Conservation (phyloP, 2,329 filamentous ascomycete genomes). For the Neopestalotiopsis sp. region DNA sequence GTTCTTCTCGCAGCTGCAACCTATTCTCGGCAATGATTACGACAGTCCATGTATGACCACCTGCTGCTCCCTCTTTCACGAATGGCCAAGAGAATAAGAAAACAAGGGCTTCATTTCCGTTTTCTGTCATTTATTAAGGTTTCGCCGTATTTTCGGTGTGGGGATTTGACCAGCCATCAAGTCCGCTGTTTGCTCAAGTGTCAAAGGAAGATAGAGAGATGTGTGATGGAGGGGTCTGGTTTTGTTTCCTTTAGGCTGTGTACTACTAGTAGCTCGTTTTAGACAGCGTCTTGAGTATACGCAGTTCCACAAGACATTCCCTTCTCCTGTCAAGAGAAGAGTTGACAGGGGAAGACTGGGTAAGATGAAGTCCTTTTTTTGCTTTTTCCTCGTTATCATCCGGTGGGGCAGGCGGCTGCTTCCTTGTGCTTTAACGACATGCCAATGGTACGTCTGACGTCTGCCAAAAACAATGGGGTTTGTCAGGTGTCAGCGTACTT, state of each 20-base stretch:
- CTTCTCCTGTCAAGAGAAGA: neutral
- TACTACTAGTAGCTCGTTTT: no score
- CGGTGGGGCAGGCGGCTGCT: neutral
- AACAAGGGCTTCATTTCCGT: neutral
- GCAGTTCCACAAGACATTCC: no score
- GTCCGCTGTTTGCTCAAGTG: neutral
- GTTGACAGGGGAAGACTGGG: neutral
- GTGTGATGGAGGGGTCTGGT: no score
- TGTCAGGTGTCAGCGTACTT: neutral
- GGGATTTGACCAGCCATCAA: neutral
- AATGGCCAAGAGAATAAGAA: neutral
- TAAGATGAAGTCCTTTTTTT: neutral
- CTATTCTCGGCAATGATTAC: neutral
- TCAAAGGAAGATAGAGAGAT: neutral
- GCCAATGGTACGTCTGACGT: slow-evolving; percentile 2
- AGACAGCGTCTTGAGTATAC: no score
- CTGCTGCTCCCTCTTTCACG: neutral
- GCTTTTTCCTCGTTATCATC: neutral
- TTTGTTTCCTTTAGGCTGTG: no score
- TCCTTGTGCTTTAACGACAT: neutral
- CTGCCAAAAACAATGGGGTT: neutral
- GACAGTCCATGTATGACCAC: neutral
- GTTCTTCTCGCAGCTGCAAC: neutral
- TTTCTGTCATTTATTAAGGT: slow-evolving; percentile 4
- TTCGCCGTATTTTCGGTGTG: neutral